Base-by-base conservation (phyloP, 2,329 filamentous ascomycete species). In the Fusarium heterosporum region DNA sequence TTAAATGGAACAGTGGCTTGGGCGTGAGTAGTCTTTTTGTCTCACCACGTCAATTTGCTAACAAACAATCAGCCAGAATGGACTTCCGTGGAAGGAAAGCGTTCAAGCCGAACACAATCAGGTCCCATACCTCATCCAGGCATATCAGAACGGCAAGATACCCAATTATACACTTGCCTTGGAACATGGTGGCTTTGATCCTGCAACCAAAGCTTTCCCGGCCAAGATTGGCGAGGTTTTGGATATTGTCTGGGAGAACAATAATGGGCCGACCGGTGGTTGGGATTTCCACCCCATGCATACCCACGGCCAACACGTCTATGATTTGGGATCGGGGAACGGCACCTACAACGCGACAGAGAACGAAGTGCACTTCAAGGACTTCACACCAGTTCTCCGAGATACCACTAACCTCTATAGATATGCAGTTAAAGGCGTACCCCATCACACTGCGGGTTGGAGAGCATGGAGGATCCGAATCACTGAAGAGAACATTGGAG, bases 401-500 rank as follows among this genome's bases (percentile, higher is more conserved):
- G 65, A 68, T 14, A 32, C 64, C 0, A 68, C 64, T 1, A 82
- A 87, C 64, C 76, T 90, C 5, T 87, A 87, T 64, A 76, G 83
- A 3, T 90, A 89, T 64, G 75, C 73, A 0, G 65, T 75, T 5
- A 78, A 78, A 25, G 82, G 80, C 0, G 65, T 64, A 3, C 73
- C 80, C 0, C 76, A 81, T 6, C 72, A 78, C 8, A 80, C 79
- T 3, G 78, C 81, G 1, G 86, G 87, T 1, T 90, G 88, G 88
- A 78, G 87, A 19, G 87, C 81, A 1, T 90, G 87, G 88, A 78
- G 88, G 11, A 74, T 89, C 1, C 71, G 78, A 6, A 73, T 83
- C 2, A 68, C 60, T 0, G 50, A 68, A 11, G 73, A 78, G 2
- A 78, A 85, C 5, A 82, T 88, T 0, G 87, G 87, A 1, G 85